phyloP scores from a whole-genome alignment of 176 grass and related monocot species.

The Hyparrhenia diplandra region DNA sequence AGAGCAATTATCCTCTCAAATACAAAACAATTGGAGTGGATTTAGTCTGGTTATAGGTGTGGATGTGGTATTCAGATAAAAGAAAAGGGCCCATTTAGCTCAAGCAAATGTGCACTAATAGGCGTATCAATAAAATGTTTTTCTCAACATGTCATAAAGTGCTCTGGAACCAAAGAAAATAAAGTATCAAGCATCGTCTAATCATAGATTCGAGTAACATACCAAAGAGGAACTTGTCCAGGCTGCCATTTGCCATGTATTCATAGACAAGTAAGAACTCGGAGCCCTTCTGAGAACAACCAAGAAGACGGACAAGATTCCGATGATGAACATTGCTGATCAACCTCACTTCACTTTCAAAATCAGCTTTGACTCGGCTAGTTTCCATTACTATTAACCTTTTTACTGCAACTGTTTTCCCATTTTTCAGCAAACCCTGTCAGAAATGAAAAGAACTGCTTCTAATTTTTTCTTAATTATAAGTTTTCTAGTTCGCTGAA shows the following conservation, averaged over 20 bases:
- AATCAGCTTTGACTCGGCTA: constrained; percentile 51
- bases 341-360: constrained; percentile 77
- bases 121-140: background rate
- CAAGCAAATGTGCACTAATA: background rate
- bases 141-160: background rate
- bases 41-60: constrained; percentile 2
- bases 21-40: background rate
- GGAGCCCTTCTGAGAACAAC: constrained; percentile 62
- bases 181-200: background rate
- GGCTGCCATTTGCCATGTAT: constrained; percentile 90
- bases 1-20: background rate
- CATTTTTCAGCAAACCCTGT: constrained; percentile 79
- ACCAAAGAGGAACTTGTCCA: constrained; percentile 85
- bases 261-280: constrained; percentile 80
- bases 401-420: constrained; percentile 76
- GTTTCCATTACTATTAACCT: constrained; percentile 50
- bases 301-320: constrained; percentile 78
- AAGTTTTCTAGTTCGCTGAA: background rate
- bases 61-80: background rate
- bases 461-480: background rate
- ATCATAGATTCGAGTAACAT: constrained; percentile 16
- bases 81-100: background rate
- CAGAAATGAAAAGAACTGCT: background rate
- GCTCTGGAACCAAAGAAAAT: constrained; percentile 22
- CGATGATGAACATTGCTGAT: constrained; percentile 92